Conservation (phyloP, 805 yeast genomes). For the Maudiozyma bulderi region DNA sequence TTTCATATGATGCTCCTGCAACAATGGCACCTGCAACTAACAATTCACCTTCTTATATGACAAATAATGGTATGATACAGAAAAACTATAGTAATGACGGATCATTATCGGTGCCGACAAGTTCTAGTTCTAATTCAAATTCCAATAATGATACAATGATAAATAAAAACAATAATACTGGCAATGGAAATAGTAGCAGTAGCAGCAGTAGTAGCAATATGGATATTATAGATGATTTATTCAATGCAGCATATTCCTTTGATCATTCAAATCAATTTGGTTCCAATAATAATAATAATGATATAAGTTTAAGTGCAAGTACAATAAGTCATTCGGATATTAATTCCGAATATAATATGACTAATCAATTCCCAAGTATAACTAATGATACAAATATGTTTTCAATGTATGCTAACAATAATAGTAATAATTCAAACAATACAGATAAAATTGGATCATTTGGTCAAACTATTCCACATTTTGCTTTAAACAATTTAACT, state of each 20-base stretch:
- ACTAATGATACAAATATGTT: not conserved
- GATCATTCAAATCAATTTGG: not conserved
- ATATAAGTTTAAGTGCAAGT: not conserved
- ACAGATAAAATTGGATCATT: not conserved
- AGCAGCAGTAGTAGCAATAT: not conserved
- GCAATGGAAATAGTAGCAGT: not conserved
- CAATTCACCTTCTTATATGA: too few relatives aligned
- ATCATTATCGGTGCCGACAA: not conserved
- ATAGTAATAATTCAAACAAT: not conserved
- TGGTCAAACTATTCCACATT: not conserved
- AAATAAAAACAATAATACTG: not conserved
- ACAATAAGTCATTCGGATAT: not conserved
- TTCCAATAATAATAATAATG: not conserved
- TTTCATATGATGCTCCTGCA: too few relatives aligned
- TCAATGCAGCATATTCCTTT: not conserved
- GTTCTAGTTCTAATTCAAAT: not conserved
- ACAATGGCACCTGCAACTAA: too few relatives aligned
- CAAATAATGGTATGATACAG: too few relatives aligned
- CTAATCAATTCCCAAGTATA: not conserved
- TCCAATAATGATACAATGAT: not conserved
- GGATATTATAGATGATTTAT: not conserved
- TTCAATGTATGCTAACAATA: not conserved
- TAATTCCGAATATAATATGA: not conserved
- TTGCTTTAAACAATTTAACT: not conserved
- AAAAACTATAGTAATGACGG: too few relatives aligned